A percentile compares a stretch with the other conserved stretches of the same genome.
Evolutionary conservation across 768 basidiomycete species (phyloP).

Genomic region (Lentinula detonsa): DNA sequence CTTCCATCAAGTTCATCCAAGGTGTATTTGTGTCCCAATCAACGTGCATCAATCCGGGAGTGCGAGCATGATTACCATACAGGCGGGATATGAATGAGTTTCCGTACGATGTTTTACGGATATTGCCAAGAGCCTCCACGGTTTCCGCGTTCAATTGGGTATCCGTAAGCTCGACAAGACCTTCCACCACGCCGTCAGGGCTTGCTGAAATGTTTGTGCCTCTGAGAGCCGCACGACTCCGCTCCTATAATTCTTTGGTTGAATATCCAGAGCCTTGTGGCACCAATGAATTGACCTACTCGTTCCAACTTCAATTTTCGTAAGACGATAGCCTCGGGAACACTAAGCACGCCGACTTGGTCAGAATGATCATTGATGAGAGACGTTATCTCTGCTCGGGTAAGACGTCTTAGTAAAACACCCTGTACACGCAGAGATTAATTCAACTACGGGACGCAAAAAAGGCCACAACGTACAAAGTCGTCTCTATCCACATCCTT

Average conservation of each 20-base stretch:
- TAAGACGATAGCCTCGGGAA: slow-evolving; percentile 26
- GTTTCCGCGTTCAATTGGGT: slow-evolving; percentile 25
- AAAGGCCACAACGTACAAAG: neutral
- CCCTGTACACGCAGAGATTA: slow-evolving; percentile 25
- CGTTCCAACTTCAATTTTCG: slow-evolving; percentile 43
- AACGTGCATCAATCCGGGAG: slow-evolving; percentile 41
- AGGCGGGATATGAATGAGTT: slow-evolving; percentile 64
- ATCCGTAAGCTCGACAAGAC: slow-evolving; percentile 20
- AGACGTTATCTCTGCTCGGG: slow-evolving; percentile 33
- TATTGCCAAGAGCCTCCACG: slow-evolving; percentile 46
- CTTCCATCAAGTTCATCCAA: slow-evolving; percentile 73
- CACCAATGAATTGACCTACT: slow-evolving; percentile 18
- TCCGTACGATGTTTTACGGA: slow-evolving; percentile 59
- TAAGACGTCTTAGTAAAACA: slow-evolving; percentile 58
- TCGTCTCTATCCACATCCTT: slow-evolving; percentile 3
- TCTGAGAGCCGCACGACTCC: slow-evolving; percentile 17
- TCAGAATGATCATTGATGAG: slow-evolving; percentile 19
- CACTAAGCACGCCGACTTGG: slow-evolving; percentile 10
- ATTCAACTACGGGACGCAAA: neutral
- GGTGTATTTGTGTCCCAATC: slow-evolving; percentile 71
- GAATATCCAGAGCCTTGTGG: neutral
- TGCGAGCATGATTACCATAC: slow-evolving; percentile 31
- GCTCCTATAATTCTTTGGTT: slow-evolving; percentile 22
- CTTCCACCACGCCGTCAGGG: slow-evolving; percentile 26
- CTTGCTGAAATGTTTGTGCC: slow-evolving; percentile 13